These are phyloP conservation scores for Nicotiana attenuata DNA, from an alignment of 257 asterid genomes.

Conservation along the genomic window DNA sequence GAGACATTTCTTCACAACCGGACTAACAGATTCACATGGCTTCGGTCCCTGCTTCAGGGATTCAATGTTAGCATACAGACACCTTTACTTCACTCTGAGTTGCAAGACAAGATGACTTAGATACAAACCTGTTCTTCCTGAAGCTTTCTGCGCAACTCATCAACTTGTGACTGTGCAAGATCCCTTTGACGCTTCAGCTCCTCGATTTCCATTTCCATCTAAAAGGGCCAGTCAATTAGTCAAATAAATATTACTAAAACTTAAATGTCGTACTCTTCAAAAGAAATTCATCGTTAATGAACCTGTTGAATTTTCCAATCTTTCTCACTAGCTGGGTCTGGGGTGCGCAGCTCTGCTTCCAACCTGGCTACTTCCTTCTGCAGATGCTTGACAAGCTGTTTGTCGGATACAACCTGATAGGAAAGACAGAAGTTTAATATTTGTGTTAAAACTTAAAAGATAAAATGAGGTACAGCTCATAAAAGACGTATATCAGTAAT, in stretches of 20 bases:
- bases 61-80: background rate
- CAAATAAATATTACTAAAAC: conserved; percentile 9
- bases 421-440: background rate
- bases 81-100: background rate
- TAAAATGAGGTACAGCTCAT: background rate
- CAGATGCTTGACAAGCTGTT: conserved; percentile 89
- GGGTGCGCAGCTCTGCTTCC: conserved; percentile 84
- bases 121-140: conserved; percentile 61
- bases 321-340: conserved; percentile 68
- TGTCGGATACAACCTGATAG: conserved; percentile 78
- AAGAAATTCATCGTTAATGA: conserved; percentile 11
- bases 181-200: conserved; percentile 92
- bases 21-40: conserved; percentile 44
- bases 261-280: background rate
- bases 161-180: conserved; percentile 79
- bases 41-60: conserved; percentile 38
- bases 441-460: background rate
- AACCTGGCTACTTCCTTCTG: conserved; percentile 96
- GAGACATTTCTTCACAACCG: conserved; percentile 71
- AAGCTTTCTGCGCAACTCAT: conserved; percentile 71
- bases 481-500: background rate
- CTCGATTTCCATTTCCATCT: conserved; percentile 95
- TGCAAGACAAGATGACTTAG: background rate
- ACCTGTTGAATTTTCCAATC: conserved; percentile 78
- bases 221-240: conserved; percentile 1